Base-by-base conservation (phyloP, 177 flowering plant genomes). In the Vitis hybrid region DNA sequence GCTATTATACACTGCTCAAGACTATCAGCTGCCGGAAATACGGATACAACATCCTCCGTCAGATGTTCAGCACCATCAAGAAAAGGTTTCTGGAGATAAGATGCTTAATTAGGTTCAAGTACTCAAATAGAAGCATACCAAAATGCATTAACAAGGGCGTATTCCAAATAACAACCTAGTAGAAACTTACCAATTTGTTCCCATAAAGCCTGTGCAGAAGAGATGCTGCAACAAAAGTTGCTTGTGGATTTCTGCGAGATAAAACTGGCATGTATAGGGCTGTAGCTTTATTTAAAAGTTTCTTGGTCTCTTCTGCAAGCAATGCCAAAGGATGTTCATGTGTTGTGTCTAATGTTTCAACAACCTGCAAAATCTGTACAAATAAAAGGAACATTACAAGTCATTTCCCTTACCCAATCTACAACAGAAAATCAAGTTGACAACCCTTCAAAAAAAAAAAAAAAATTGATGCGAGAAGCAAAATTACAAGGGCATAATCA, bases 181-280 rank as follows among this genome's bases (percentile, higher is more conserved):
- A 49, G 60, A 54, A 75, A 64, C 87, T 83, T 83, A 93, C 99
- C 95, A 96, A 77, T 76, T 91, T 94, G 82, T 71, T 79, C 51
- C 98, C 98, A 81, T 91, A 96, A 61, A 96, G 90, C 80, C 78
- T 91, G 82, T 96, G 99, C 62, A 93, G 76, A 72, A 96, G 88
- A 70, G 93, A 91, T 51, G 91, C 94, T 61, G 95, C 91, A 72
- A 89, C 75, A 74, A 83, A 76, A 73, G 76, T 72, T 57, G 98
- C 98, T 55, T 83, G 91, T 50, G 89, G 85, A 87, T 88, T 82
- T 85, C 99, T 82, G 75, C 74, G 78, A 67, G 89, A 80, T 62
- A 96, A 82, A 72, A 92, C 76, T 71, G 98, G 98, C 81, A 87
- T 75, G 78, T 84, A 92, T 35, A 82, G 61, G 46, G 81, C 74